phyloP scores from a whole-genome alignment of 2,329 filamentous ascomycete genomes.

The Hypoxylon sp. region DNA sequence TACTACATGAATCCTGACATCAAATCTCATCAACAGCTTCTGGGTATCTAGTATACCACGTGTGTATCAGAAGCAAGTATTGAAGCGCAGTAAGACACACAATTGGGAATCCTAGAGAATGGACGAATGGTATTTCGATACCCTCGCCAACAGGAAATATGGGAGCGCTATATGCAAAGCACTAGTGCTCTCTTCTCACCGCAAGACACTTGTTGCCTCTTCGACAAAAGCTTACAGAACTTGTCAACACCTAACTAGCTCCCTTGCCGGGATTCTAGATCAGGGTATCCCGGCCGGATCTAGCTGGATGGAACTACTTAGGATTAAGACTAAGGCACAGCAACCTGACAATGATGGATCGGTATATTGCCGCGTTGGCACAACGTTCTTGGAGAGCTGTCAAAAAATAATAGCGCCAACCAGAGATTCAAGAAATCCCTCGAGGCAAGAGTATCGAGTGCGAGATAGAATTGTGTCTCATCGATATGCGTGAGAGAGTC shows the following conservation, averaged over 20 bases:
- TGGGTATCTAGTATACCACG: slow-evolving; percentile 30
- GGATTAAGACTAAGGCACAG: slow-evolving; percentile 26
- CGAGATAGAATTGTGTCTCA: slow-evolving; percentile 32
- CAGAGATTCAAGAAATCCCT: slow-evolving; percentile 21
- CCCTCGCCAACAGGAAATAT: slow-evolving; percentile 29
- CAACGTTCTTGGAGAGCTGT: slow-evolving; percentile 21
- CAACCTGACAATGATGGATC: slow-evolving; percentile 25
- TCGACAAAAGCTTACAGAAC: slow-evolving; percentile 28
- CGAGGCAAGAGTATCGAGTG: slow-evolving; percentile 15
- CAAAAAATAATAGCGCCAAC: slow-evolving; percentile 25
- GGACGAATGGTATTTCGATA: slow-evolving; percentile 24
- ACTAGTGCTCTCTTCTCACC: slow-evolving; percentile 34
- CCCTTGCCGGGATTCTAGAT: slow-evolving; percentile 37
- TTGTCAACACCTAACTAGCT: slow-evolving; percentile 40
- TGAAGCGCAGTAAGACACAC: slow-evolving; percentile 21
- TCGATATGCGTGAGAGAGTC: slow-evolving; percentile 30
- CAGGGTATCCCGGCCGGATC: slow-evolving; percentile 38
- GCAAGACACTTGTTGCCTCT: slow-evolving; percentile 40
- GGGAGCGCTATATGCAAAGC: slow-evolving; percentile 38
- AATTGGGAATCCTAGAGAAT: slow-evolving; percentile 18
- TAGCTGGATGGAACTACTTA: slow-evolving; percentile 28
- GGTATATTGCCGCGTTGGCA: slow-evolving; percentile 31
- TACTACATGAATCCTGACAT: slow-evolving; percentile 32
- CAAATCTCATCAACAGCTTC: slow-evolving; percentile 21
- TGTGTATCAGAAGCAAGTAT: slow-evolving; percentile 27